Evolutionary conservation across 179 eudicot species (phyloP).

Genomic region (Beta lomatogona): DNA sequence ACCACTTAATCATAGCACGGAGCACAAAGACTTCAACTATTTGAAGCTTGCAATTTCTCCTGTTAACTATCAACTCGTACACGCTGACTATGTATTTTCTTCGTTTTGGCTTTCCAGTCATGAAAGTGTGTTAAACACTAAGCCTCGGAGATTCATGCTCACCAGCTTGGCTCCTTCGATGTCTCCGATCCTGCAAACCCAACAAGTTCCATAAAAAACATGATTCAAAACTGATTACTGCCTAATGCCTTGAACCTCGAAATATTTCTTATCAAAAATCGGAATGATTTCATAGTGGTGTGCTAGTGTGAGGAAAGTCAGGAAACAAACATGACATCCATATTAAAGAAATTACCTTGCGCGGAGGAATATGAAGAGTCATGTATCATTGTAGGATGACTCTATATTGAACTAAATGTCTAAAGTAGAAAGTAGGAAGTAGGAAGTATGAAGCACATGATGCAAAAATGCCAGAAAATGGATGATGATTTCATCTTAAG

Average conservation of each 20-base stretch:
- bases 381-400: not conserved
- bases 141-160: constrained; percentile 41
- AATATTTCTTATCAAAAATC: not conserved
- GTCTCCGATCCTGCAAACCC: constrained; percentile 46
- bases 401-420: not conserved
- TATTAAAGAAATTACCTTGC: not conserved
- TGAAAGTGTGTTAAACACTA: constrained; percentile 14
- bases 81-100: not conserved
- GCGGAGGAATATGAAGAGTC: not conserved
- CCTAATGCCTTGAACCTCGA: not conserved
- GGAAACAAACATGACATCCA: not conserved
- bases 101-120: constrained; percentile 14
- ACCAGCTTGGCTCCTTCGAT: constrained; percentile 30
- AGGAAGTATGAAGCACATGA: not conserved
- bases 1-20: not conserved
- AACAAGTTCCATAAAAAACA: not conserved
- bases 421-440: not conserved
- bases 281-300: not conserved
- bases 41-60: constrained; percentile 6
- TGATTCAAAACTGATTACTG: not conserved
- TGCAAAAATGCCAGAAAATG: not conserved
- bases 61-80: constrained; percentile 1
- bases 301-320: not conserved
- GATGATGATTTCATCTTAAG: not conserved
- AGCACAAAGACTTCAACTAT: constrained; percentile 14